Conservation (phyloP, 1,284 basidiomycete species). For the Ganoderma leucocontextum region DNA sequence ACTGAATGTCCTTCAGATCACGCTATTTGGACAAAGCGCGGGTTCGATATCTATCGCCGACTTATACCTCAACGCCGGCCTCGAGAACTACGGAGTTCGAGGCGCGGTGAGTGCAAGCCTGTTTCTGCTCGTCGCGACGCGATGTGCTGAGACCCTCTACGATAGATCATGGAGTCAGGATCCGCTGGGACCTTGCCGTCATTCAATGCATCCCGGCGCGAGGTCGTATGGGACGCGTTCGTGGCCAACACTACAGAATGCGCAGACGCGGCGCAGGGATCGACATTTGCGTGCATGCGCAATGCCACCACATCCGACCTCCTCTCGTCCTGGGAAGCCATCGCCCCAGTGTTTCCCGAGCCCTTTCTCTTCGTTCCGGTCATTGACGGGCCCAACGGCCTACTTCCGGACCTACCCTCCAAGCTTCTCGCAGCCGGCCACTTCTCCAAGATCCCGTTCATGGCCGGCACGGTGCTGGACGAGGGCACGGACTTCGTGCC, state of each 20-base stretch:
- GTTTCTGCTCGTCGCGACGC: background rate
- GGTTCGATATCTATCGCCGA: constrained; percentile 55
- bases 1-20: constrained; percentile 46
- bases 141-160: background rate
- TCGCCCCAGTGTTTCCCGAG: constrained; percentile 9
- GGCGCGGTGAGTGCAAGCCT: constrained; percentile 48
- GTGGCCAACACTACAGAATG: constrained; percentile 25
- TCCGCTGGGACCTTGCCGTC: constrained; percentile 25
- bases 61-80: constrained; percentile 51
- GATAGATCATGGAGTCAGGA: constrained; percentile 29
- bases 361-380: constrained; percentile 28
- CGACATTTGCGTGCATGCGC: constrained; percentile 16
- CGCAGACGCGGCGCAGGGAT: constrained; percentile 4
- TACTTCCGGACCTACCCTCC: constrained; percentile 31
- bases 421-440: constrained; percentile 23
- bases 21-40: constrained; percentile 62
- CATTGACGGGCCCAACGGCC: constrained; percentile 26
- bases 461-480: constrained; percentile 29
- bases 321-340: constrained; percentile 14
- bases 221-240: constrained; percentile 24
- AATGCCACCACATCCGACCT: constrained; percentile 10
- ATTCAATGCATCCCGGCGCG: constrained; percentile 19
- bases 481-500: constrained; percentile 50
- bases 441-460: constrained; percentile 33
- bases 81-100: constrained; percentile 47